Base-by-base conservation (phyloP, 2,329 filamentous ascomycete species). In the Botrytis galanthina region DNA sequence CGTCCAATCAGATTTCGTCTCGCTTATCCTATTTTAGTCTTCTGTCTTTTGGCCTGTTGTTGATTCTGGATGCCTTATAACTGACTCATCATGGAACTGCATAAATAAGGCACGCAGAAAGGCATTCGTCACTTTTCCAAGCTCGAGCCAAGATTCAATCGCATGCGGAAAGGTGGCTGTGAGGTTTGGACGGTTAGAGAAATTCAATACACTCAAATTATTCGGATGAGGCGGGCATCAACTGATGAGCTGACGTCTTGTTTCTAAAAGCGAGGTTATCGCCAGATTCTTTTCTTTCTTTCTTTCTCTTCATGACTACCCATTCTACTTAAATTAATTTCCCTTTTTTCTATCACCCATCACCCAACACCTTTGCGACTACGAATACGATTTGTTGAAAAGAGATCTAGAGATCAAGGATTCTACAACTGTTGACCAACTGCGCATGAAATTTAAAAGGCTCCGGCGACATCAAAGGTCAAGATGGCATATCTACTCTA, bases 401-500 rank as follows among this genome's bases (percentile, higher is more conserved):
- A 32, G 48, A 57, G 48, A 57, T 14, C 18, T n/a, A 4, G 16
- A 29, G 4, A 57, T 46, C 61, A 12, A 10, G 61, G 16, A 62
- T 42, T 63, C 39, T 44, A 63, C 61, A 39, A 39, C 12, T 37
- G 37, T 20, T 39, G 4, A 64, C 16, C 42, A 42, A 67, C 64
- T 37, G 32, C 32, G 46, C 46, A 54, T 29, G 35, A 26, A 1
- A 66, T 42, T 37, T 0, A 26, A 48, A 16, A 46, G 60, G 35
- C 29, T 22, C n/a, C 26, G 3, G 16, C 46, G 16, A 46, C 10
- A 32, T 10, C n/a, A 44, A 60, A 68, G 5, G 68, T 61, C 29
- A 79, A 73, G 78, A 97, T 97, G 93, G 87, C 85, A 76, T 96
- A 95, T 85, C 82, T 97, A 76, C 89, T 97, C 84, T 97, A 94